Evolutionary conservation across 345 rosid genomes (phyloP).

Genomic region (Hypericum perforatum): DNA sequence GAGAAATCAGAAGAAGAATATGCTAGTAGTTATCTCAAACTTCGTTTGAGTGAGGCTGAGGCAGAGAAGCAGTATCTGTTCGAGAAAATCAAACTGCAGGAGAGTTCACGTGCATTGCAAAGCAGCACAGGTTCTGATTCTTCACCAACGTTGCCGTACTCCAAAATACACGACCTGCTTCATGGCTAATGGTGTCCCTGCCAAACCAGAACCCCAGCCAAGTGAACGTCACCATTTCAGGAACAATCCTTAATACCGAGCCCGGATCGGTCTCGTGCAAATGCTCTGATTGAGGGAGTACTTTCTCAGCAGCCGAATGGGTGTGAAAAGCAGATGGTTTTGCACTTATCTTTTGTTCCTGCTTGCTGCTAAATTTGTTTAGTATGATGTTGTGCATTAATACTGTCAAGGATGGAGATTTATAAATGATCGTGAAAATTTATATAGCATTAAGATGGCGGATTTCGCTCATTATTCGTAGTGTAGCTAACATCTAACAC

Average conservation of each 20-base stretch:
- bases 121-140: conserved; percentile 53
- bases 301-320: no score
- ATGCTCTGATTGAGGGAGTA: no score
- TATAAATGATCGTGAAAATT: no score
- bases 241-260: conserved; percentile 30
- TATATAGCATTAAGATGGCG: no score
- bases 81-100: conserved; percentile 88
- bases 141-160: conserved; percentile 52
- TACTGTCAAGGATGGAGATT: no score
- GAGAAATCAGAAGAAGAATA: conserved; percentile 95
- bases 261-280: no score
- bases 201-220: conserved; percentile 43
- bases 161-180: conserved; percentile 55
- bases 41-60: conserved; percentile 88
- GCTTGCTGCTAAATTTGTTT: no score
- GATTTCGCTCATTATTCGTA: no score
- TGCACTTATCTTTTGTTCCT: no score
- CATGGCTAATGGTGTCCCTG: conserved; percentile 39
- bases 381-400: no score
- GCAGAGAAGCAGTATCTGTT: conserved; percentile 92
- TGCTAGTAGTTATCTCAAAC: conserved; percentile 75
- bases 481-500: no score
- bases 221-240: conserved; percentile 46
- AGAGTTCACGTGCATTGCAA: conserved; percentile 52
- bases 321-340: no score